Base-by-base conservation (phyloP, 441 rosid species). In the Melianthus villosus region DNA sequence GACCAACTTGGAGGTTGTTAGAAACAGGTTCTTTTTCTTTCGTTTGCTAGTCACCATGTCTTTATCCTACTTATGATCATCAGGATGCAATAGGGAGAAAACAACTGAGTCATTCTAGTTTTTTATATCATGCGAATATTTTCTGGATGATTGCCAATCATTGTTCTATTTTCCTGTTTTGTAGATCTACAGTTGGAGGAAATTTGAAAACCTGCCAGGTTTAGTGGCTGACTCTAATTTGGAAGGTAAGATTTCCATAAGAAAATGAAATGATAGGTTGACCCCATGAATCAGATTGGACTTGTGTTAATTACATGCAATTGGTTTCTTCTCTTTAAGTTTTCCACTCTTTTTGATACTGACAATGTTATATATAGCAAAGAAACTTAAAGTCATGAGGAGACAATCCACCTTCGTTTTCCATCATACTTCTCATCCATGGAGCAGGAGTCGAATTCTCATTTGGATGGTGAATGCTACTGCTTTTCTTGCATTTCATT, bases 141-240 rank as follows among this genome's bases (percentile, higher is more conserved):
- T n/a, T n/a, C n/a, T n/a, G n/a, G n/a, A n/a, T n/a, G n/a, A n/a
- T n/a, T n/a, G n/a, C n/a, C n/a, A 33, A 44, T 54, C 16, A 22
- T 4, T 46, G 52, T 63, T 23, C 22, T 8, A n/a, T 42, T 51
- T 22, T 47, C 30, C 41, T 17, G 50, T 39, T 36, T 34, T 26
- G 47, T 63, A 83, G 97, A 83, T 83, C 37, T 87, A 83, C 68
- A 87, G 97, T 52, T 83, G 97, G 97, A 80, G 93, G 57, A 83
- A 80, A 53, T 87, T 94, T 94, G 95, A 83, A 66, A 64, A 67
- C 54, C 81, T 71, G 53, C 73, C 73, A 13, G 74, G 46, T 49
- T 16, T 58, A 44, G 42, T 57, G 22, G 51, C 67, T 46, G 94
- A 82, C 50, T 75, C 58, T 31, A 67, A 50, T 35, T 45, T 72